Evolutionary conservation across 202 grass and related monocot species (phyloP).

Genomic region (Digitaria exilis): DNA sequence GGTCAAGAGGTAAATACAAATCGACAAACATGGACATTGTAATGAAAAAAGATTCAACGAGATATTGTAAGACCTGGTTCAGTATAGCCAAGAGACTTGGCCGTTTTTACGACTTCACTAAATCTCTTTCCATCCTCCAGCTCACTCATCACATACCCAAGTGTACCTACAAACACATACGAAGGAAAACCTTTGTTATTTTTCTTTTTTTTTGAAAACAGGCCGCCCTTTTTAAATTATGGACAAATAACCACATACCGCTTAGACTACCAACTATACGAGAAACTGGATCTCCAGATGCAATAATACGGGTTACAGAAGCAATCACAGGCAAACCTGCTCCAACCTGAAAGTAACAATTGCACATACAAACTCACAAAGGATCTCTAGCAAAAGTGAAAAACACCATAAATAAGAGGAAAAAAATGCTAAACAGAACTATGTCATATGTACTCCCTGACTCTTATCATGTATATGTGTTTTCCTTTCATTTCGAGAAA

Average conservation of each 20-base stretch:
- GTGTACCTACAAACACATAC: conserved; percentile 68
- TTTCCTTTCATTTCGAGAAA: neutral
- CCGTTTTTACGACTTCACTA: conserved; percentile 82
- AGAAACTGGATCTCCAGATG: conserved; percentile 87
- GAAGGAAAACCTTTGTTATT: neutral
- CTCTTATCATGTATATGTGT: neutral
- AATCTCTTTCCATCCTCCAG: conserved; percentile 81
- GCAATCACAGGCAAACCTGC: conserved; percentile 95
- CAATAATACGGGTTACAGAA: conserved; percentile 72
- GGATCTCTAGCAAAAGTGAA: conserved; percentile 7
- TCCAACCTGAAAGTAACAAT: conserved; percentile 74
- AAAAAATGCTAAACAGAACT: neutral
- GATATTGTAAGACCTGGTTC: conserved; percentile 69
- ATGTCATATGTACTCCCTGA: neutral
- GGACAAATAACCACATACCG: conserved; percentile 48
- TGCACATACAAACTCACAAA: neutral
- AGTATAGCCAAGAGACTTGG: conserved; percentile 88
- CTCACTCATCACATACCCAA: conserved; percentile 97
- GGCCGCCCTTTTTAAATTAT: neutral
- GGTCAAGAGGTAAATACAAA: neutral
- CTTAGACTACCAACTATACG: conserved; percentile 84
- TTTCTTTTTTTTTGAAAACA: neutral
- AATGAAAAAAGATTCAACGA: conserved; percentile 11
- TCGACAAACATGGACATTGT: neutral
- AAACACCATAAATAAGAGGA: neutral